Base-by-base conservation (phyloP, 805 yeast species). In the Monosporozyma unispora region DNA sequence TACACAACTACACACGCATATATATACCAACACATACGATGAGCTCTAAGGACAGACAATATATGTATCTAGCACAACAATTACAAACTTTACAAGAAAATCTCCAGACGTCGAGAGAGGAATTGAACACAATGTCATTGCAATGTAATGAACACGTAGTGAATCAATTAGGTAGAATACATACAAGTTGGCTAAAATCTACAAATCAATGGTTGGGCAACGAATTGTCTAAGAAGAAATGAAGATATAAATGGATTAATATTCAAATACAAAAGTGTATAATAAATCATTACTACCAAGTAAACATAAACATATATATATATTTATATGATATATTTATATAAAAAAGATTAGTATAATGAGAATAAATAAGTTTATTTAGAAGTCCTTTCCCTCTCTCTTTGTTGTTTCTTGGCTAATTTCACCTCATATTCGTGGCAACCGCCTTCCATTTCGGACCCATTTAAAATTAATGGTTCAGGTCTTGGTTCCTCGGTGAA, bases 381-480 rank as follows among this genome's bases (percentile, higher is more conserved):
- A 31, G 42, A 39, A 39, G 27, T 39, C 46, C 48, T 37, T 47
- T 53, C 44, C 44, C 44, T 37, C 47, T 51, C 44, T 16, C 22
- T 58, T 46, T 61, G 72, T 58, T 84, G 77, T 69, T 81, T 83
- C 66, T 91, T 89, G 27, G 96, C 93, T 8, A 59, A 39, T 48
- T 62, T 65, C 18, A 63, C 62, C 60, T 91, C 99, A 65, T 84
- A 91, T 62, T 91, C 99, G 63, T 91, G 99, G 93, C 97, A 91
- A 65, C 95, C 98, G 3, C 93, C 95, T 4, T 45, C 43, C 19
- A 44, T 46, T 49, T 73, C 71, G 27, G 73, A 72, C 27, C 73
- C 70, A 54, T 84, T 71, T 48, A 81, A 74, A 10, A 69, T 64
- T 37, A 87, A 70, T 5, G 81, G 80, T 53, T 76, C 81, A 1